Evolutionary conservation across 495 filamentous ascomycete species (phyloP).

Genomic region (Lichina pygmaea): DNA sequence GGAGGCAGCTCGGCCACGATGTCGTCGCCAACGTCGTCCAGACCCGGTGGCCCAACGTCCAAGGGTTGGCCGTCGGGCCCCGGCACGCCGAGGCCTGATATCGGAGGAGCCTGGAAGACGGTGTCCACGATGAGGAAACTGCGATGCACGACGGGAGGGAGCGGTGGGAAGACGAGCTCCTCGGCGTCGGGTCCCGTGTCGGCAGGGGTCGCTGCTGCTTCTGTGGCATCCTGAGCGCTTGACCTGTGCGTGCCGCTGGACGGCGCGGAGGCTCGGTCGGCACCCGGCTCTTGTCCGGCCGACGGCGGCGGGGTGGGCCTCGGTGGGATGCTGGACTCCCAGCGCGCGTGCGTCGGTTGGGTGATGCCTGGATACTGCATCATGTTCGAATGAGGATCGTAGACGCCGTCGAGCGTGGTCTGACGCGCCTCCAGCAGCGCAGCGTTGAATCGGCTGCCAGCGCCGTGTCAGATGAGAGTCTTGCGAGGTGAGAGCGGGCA

Average conservation of each 20-base stretch:
- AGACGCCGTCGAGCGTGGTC: slow-evolving; percentile 44
- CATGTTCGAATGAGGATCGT: slow-evolving; percentile 77
- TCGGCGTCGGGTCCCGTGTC: background rate
- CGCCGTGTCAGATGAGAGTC: slow-evolving; percentile 5
- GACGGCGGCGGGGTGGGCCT: no score
- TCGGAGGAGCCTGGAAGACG: slow-evolving; percentile 30
- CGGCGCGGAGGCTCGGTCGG: no score
- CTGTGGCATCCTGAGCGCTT: background rate
- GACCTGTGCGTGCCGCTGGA: no score
- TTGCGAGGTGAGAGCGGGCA: background rate
- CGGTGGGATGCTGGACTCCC: slow-evolving; percentile 32
- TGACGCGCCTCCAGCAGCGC: slow-evolving; percentile 34
- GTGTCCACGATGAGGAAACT: slow-evolving; percentile 58
- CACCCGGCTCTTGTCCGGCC: no score
- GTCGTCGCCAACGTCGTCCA: slow-evolving; percentile 35
- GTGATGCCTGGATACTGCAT: slow-evolving; percentile 70
- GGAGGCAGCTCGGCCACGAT: slow-evolving; percentile 40
- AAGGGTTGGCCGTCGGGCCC: slow-evolving; percentile 33
- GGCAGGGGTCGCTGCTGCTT: background rate
- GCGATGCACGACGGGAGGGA: slow-evolving; percentile 35
- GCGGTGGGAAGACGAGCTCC: slow-evolving; percentile 25
- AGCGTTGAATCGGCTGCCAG: slow-evolving; percentile 51
- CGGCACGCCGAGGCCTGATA: slow-evolving; percentile 29
- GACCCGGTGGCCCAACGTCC: slow-evolving; percentile 36
- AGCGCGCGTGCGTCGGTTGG: slow-evolving; percentile 68